Conservation (phyloP, 2,329 filamentous ascomycete species). For the Talaromyces sp. region DNA sequence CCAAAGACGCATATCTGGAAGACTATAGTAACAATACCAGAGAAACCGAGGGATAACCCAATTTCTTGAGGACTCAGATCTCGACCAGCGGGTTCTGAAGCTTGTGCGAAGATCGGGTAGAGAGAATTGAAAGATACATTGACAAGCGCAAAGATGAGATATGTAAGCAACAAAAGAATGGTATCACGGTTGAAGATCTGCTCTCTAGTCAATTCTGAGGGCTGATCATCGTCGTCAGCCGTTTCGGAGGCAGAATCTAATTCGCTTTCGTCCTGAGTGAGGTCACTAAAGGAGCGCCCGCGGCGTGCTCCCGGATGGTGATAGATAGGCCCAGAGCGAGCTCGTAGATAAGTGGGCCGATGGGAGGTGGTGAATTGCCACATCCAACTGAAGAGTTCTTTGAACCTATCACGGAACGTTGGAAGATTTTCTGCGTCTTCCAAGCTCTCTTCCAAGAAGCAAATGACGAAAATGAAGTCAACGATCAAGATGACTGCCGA, state of each 20-base stretch:
- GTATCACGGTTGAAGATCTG: conserved; percentile 76
- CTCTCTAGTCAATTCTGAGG: conserved; percentile 52
- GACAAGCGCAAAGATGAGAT: conserved; percentile 87
- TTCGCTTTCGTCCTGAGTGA: conserved; percentile 41
- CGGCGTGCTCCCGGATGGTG: conserved; percentile 4
- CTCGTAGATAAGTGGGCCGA: conserved; percentile 58
- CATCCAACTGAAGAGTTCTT: conserved; percentile 61
- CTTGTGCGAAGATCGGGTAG: conserved; percentile 87
- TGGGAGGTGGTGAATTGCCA: conserved; percentile 64
- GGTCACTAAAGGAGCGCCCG: conserved; percentile 17
- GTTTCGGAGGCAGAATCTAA: conserved; percentile 44
- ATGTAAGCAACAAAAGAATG: conserved; percentile 74
- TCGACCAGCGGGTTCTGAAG: conserved; percentile 71
- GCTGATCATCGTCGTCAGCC: conserved; percentile 32
- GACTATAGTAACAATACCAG: conserved; percentile 77
- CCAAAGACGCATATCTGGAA: conserved; percentile 89
- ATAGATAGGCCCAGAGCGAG: conserved; percentile 27
- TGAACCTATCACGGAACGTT: conserved; percentile 56
- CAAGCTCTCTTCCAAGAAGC: conserved; percentile 84
- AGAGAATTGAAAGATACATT: conserved; percentile 95
- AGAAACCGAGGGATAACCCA: conserved; percentile 78
- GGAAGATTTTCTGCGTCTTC: conserved; percentile 63
- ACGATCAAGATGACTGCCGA: conserved; percentile 68
- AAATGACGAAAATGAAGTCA: conserved; percentile 68
- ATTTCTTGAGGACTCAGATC: conserved; percentile 73